Evolutionary conservation across 2,329 filamentous ascomycete species (phyloP).

Genomic region (Penicillium sp.): DNA sequence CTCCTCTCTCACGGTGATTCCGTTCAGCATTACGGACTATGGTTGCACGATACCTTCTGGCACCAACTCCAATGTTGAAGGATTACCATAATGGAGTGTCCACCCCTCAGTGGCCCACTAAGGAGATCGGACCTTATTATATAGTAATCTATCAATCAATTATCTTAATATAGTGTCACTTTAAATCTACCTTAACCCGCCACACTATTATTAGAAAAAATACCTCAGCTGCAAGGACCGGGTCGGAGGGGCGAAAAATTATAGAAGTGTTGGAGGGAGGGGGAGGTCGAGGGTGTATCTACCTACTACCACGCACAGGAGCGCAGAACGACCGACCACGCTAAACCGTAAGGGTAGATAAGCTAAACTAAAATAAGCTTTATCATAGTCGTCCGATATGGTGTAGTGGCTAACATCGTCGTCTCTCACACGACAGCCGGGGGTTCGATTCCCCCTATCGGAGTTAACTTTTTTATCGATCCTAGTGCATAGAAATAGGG

Average conservation of each 20-base stretch:
- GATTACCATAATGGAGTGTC: no score
- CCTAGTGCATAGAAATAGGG: no score
- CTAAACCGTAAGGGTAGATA: background rate
- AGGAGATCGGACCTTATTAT: no score
- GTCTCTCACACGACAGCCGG: conserved; percentile 36
- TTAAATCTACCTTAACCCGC: no score
- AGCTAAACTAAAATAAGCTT: no score
- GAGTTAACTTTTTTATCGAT: conserved; percentile 17
- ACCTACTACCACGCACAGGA: background rate
- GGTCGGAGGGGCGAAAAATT: background rate
- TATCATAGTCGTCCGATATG: conserved; percentile 6
- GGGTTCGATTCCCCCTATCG: conserved; percentile 36
- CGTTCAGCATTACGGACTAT: no score
- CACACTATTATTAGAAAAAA: background rate
- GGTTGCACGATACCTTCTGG: no score
- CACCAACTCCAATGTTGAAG: no score
- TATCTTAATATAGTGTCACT: no score
- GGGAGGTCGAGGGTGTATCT: background rate
- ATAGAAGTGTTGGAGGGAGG: background rate
- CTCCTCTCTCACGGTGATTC: no score
- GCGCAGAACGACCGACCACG: background rate
- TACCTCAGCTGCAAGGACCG: background rate
- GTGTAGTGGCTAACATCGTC: conserved; percentile 36
- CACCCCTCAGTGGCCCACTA: no score
- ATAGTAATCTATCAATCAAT: no score